phyloP scores from a whole-genome alignment of 495 filamentous ascomycete genomes.

The Aspergillus nanangensis region DNA sequence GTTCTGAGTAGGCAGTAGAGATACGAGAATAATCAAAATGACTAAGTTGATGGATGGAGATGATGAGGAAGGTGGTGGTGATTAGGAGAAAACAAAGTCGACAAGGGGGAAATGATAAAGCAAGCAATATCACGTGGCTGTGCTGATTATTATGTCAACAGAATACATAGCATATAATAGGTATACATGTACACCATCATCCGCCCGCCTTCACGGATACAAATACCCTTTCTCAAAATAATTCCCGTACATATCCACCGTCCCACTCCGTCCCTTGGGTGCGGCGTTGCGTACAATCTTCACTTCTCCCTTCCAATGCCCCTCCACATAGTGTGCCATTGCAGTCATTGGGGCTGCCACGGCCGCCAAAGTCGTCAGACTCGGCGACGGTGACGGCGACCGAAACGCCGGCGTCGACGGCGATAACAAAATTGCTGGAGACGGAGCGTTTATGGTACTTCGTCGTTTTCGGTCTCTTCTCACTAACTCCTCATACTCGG shows the following conservation, averaged over 20 bases:
- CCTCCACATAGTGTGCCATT: constrained; percentile 38
- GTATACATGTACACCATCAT: not conserved
- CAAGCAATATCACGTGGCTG: too few species aligned
- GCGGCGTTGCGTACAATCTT: constrained; percentile 44
- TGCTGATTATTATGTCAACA: too few species aligned
- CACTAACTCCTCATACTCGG: constrained; percentile 35
- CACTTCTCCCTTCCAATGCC: constrained; percentile 52
- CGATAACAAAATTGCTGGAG: constrained; percentile 13
- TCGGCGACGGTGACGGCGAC: constrained; percentile 12
- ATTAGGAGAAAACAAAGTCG: too few species aligned
- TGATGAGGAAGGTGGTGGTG: too few species aligned
- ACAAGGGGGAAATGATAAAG: too few species aligned
- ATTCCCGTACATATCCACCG: constrained; percentile 51
- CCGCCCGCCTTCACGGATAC: constrained; percentile 33
- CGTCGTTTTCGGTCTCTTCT: constrained; percentile 24
- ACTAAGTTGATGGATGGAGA: too few species aligned
- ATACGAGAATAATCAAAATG: too few species aligned
- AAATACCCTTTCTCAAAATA: constrained; percentile 50
- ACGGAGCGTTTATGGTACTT: constrained; percentile 17
- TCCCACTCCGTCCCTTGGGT: constrained; percentile 37
- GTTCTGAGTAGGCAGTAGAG: too few species aligned
- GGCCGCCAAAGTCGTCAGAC: not conserved
- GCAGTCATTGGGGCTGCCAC: constrained; percentile 16
- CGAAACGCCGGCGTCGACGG: constrained; percentile 3
- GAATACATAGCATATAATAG: too few species aligned